phyloP scores from a whole-genome alignment of 192 early-diverging fungal species.

The Dimargaris verticillata region DNA sequence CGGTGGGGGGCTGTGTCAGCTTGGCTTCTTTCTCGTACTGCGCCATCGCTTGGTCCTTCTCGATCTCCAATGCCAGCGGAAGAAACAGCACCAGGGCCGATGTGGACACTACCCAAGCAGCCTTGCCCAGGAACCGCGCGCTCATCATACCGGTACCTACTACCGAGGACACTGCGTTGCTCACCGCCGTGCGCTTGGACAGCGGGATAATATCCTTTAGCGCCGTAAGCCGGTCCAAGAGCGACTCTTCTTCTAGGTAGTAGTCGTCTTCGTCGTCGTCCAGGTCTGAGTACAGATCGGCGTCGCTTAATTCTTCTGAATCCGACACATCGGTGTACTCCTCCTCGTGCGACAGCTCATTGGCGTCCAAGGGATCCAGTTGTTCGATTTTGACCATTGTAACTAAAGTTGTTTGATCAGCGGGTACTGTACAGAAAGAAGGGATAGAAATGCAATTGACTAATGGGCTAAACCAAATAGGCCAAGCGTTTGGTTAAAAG shows the following conservation, averaged over 20 bases:
- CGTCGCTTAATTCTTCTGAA: slow-evolving; percentile 21
- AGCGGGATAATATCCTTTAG: slow-evolving; percentile 77
- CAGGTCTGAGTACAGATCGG: slow-evolving; percentile 32
- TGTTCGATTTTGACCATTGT: slow-evolving; percentile 12
- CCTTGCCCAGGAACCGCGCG: slow-evolving; percentile 55
- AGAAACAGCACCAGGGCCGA: slow-evolving; percentile 64
- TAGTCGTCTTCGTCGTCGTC: slow-evolving; percentile 47
- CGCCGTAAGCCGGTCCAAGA: slow-evolving; percentile 66
- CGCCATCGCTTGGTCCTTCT: slow-evolving; percentile 71
- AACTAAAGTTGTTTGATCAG: neutral
- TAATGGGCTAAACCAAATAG: too few species aligned
- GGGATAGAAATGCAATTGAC: too few species aligned
- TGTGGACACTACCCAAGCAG: slow-evolving; percentile 79
- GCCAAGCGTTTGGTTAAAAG: too few species aligned
- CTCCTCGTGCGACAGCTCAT: slow-evolving; percentile 1
- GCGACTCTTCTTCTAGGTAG: slow-evolving; percentile 59
- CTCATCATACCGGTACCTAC: slow-evolving; percentile 38
- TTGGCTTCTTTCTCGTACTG: slow-evolving; percentile 53
- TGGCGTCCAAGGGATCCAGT: slow-evolving; percentile 2
- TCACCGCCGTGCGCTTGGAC: slow-evolving; percentile 47
- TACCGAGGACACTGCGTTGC: slow-evolving; percentile 33
- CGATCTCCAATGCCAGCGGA: slow-evolving; percentile 74
- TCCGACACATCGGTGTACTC: slow-evolving; percentile 8
- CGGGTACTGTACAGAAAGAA: too few species aligned
- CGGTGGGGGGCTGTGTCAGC: neutral